Evolutionary conservation across 2,329 filamentous ascomycete species (phyloP), one percentile per base, ranked within the genome.

Genomic region (Colletotrichum sp.): DNA sequence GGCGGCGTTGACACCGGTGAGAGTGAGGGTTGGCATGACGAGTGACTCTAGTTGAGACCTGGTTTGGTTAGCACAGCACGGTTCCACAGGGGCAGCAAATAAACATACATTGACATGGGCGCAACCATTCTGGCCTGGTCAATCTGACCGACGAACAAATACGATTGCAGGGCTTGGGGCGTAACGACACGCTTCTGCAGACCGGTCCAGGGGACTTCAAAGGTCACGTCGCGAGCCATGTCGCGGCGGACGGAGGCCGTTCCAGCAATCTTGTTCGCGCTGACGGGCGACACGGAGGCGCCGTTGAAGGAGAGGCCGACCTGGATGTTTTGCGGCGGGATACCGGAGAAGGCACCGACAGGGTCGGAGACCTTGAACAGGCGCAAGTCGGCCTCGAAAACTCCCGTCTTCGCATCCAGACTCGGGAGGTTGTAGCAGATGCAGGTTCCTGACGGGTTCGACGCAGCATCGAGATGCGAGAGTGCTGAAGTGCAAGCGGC

Each of bases 391-490:
- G 94, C 94, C 83, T 94, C 90, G 82, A 97, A 97, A 18, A 92
- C 86, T 34, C 94, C 94, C 1, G 90, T 92, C 6, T 84, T 83
- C 79, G 90, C 91, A 84, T 96, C 90, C 73, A 95, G 89, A 52
- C 90, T 91, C 0, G 93, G 92, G 28, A 97, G 84, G 82, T 97
- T 97, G 86, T 96, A 97, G 89, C 95, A 97, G 63, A 95, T 91
- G 74, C 93, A 93, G 63, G 95, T 90, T 66, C 95, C 95, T 12
- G 94, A 93, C 7, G 94, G 94, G 78, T 96, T 96, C 28, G 90
- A 89, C 56, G 92, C 90, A 75, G 88, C 86, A 16, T 87, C 86
- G 64, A 95, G 87, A 30, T 84, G 82, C 4, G 83, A 82, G 21
- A 97, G 86, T 10, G 90, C 88, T 26, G 85, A 79, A 59, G 85